phyloP scores from a whole-genome alignment of 2,329 filamentous ascomycete genomes.

The Colletotrichum tanaceti region DNA sequence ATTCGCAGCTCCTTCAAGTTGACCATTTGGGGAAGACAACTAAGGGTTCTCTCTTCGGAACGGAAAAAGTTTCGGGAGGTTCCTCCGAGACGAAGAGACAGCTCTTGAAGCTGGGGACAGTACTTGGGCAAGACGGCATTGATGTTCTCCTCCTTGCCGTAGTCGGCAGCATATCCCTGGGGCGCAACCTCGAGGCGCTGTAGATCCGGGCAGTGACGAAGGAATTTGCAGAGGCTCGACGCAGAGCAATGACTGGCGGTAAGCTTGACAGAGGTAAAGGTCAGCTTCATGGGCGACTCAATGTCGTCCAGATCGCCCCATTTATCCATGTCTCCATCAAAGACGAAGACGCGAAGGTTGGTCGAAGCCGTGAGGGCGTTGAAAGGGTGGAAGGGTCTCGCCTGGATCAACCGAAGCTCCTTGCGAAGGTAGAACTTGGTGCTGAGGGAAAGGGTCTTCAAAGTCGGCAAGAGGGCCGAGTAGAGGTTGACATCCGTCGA shows the following conservation, averaged over 20 bases:
- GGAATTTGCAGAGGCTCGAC: constrained; percentile 19
- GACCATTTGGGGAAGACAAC: constrained; percentile 25
- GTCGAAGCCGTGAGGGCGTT: constrained; percentile 6
- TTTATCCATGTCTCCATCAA: neutral
- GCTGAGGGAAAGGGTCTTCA: neutral
- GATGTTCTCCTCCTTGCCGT: neutral
- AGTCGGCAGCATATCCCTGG: neutral
- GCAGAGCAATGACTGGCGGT: neutral
- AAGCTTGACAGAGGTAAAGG: constrained; percentile 14
- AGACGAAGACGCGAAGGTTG: constrained; percentile 2
- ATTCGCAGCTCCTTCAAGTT: constrained; percentile 28
- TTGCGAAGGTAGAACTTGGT: neutral
- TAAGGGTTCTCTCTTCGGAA: neutral
- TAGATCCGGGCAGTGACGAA: constrained; percentile 23
- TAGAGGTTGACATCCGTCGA: too few relatives aligned
- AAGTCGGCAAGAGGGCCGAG: neutral
- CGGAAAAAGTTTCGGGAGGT: constrained; percentile 7
- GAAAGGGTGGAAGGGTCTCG: constrained; percentile 4
- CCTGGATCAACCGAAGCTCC: neutral
- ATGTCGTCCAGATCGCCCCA: neutral
- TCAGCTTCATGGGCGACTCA: neutral
- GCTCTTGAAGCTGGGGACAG: constrained; percentile 15
- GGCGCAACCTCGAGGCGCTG: constrained; percentile 1
- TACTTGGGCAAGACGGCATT: constrained; percentile 20
- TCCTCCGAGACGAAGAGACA: constrained; percentile 13